Evolutionary conservation across 108 stramenopile species (phyloP), one percentile per base, ranked within the genome.

Genomic region (Cyclostephanos tholiformis): DNA sequence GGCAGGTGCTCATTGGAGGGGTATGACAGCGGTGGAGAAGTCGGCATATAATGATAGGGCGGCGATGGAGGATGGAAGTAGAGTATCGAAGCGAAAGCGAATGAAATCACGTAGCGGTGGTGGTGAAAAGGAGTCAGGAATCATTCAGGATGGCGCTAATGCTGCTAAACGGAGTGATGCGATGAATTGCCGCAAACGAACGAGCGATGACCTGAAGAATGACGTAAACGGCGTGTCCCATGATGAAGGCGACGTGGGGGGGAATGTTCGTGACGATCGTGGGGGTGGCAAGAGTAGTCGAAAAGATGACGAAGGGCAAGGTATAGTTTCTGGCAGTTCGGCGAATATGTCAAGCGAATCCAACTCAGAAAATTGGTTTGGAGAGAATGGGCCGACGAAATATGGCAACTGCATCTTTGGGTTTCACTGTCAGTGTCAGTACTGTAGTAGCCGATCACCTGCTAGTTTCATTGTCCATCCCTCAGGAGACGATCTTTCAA

Each of bases 401-500:
- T 83, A 78, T 75, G 92, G 90, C 61, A 93, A 93, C 57, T 86
- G 87, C 56, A 46, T 93, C 57, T 32, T 86, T 19, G 50, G 66
- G n/a, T 44, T 87, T 19, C 70, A 74, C 14, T 93, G 92, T 65
- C 69, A 77, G n/a, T 93, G 92, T 75, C 50, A 19, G 38, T 19
- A 25, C 19, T 90, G 92, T 44, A 35, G 25, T 32, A 12, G 14
- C 20, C 35, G 41, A 53, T 36, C 48, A 30, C 71, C 65, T 0
- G 41, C 74, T 61, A 75, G 61, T 59, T 80, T 72, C 32, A 27
- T 93, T 19, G 39, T 93, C 2, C 90, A 93, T 70, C 87, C 92
- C 26, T 76, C 76, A 23, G 92, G 92, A 50, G 66, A 67, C 9
- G 32, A 76, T 6, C 61, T 84, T 44, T 88, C 89, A 36, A 58